Conservation (phyloP, 495 filamentous ascomycete genomes). For the Staphylotrichum tortipilum region DNA sequence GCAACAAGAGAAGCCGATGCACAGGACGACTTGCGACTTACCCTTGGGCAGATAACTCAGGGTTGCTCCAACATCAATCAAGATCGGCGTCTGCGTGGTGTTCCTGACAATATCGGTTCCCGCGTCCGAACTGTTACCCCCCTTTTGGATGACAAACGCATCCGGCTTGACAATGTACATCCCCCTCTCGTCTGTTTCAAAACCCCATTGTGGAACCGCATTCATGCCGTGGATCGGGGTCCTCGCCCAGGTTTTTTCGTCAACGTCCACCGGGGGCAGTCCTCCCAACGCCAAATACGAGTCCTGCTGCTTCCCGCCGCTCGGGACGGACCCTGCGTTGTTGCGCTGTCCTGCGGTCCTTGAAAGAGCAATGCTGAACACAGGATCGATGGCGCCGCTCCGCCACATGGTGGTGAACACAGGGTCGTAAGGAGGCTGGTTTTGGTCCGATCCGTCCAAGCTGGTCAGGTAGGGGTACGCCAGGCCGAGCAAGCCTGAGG, state of each 20-base stretch:
- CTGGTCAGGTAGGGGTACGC: slow-evolving; percentile 46
- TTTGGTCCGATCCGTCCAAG: slow-evolving; percentile 16
- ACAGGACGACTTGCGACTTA: slow-evolving; percentile 1
- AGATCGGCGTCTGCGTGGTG: slow-evolving; percentile 27
- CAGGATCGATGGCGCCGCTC: slow-evolving; percentile 38
- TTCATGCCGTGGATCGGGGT: slow-evolving; percentile 24
- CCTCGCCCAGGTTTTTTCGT: slow-evolving; percentile 22
- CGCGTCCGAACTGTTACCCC: neutral
- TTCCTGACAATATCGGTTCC: slow-evolving; percentile 7
- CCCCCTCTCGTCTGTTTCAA: slow-evolving; percentile 20
- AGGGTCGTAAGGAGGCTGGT: slow-evolving; percentile 38
- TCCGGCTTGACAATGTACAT: slow-evolving; percentile 27
- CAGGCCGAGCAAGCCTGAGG: slow-evolving; percentile 50
- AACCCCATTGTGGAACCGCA: slow-evolving; percentile 14
- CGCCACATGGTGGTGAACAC: slow-evolving; percentile 50
- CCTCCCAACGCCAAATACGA: slow-evolving; percentile 39
- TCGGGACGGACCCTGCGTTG: neutral
- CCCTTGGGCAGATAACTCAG: slow-evolving; percentile 29
- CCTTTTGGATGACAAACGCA: slow-evolving; percentile 18
- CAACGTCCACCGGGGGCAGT: slow-evolving; percentile 28
- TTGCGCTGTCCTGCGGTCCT: slow-evolving; percentile 4
- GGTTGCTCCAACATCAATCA: slow-evolving; percentile 36
- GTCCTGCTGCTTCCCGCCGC: slow-evolving; percentile 1
- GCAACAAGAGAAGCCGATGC: neutral
- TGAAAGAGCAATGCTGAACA: slow-evolving; percentile 46